Evolutionary conservation across 1,139 yeast genomes (phyloP).

Genomic region (Sugiyamaella castrensis): DNA sequence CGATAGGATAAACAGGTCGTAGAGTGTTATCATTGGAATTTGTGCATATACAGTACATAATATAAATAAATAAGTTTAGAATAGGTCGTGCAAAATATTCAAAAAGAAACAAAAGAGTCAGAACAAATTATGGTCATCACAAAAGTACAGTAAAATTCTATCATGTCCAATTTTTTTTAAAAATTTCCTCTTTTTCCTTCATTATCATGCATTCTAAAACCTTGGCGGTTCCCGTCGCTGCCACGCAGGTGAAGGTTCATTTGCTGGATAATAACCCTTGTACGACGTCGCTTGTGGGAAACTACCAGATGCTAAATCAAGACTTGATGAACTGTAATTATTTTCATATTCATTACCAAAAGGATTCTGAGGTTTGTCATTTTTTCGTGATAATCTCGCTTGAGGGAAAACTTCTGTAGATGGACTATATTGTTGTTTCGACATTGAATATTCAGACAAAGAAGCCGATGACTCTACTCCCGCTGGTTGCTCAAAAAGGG

Average conservation of each 20-base stretch:
- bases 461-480: background rate
- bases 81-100: background rate
- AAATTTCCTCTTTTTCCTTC: too few species aligned
- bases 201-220: background rate
- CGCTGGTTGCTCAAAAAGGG: background rate
- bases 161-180: too few species aligned
- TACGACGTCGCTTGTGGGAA: conserved; percentile 23
- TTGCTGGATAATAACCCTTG: conserved; percentile 23
- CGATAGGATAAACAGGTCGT: too few species aligned
- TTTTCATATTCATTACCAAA: conserved; percentile 12
- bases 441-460: conserved; percentile 2
- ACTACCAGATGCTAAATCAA: conserved; percentile 10
- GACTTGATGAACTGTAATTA: conserved; percentile 13
- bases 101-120: background rate
- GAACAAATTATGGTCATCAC: background rate
- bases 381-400: conserved; percentile 24
- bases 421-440: conserved; percentile 5
- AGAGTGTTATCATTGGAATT: too few species aligned
- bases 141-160: background rate
- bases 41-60: too few species aligned
- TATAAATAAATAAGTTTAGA: background rate
- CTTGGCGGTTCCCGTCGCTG: conserved; percentile 12
- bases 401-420: conserved; percentile 25
- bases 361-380: conserved; percentile 16
- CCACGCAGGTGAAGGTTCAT: conserved; percentile 14